Conservation (phyloP, 257 asterid genomes). For the Nicotiana obtusifolia region DNA sequence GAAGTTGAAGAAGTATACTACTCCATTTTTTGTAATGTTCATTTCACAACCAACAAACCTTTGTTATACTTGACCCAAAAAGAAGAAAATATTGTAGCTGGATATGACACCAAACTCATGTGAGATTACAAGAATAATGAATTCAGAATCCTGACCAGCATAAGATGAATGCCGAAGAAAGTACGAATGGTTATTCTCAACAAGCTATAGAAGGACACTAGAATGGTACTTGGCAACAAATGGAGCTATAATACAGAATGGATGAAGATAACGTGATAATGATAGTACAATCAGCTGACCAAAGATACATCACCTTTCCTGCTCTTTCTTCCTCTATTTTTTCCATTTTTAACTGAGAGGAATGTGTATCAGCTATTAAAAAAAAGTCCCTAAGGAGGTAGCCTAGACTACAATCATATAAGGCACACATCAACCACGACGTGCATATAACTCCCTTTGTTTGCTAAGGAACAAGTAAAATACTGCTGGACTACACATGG, state of each 20-base stretch:
- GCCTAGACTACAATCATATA: neutral
- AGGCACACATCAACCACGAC: constrained; percentile 1
- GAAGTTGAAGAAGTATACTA: neutral
- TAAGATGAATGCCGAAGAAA: constrained; percentile 1
- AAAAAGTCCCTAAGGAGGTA: neutral
- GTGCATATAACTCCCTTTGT: neutral
- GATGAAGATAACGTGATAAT: neutral
- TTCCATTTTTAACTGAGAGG: neutral
- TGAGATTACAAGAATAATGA: neutral
- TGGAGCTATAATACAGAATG: neutral
- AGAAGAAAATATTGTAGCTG: neutral
- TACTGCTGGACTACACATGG: neutral
- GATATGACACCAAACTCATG: neutral
- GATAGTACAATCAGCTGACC: neutral
- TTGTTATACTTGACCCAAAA: neutral
- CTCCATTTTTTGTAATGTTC: neutral
- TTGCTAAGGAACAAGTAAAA: neutral
- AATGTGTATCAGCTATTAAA: neutral
- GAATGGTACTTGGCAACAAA: neutral
- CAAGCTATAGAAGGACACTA: neutral
- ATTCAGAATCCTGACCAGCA: neutral
- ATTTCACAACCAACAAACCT: neutral
- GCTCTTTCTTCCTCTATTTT: neutral
- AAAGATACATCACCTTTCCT: neutral
- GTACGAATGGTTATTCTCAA: neutral